Evolutionary conservation across 306 rosid genomes (phyloP).

Genomic region (Carpinus viminea): DNA sequence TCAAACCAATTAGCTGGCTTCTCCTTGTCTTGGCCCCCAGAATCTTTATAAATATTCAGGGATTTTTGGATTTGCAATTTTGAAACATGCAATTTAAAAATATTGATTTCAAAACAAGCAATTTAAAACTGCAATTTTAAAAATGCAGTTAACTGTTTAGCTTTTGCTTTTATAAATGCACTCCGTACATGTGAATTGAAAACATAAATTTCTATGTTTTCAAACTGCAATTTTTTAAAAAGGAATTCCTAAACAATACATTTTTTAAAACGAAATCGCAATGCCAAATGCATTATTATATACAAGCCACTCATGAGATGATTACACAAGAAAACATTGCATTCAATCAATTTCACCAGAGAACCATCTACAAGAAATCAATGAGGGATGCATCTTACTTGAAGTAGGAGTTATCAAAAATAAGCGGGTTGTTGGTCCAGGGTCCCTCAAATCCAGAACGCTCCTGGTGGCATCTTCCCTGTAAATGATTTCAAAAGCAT

Average conservation of each 20-base stretch:
- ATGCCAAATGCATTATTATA: not conserved
- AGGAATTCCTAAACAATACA: no score
- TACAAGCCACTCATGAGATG: not conserved
- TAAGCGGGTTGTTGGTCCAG: slow-evolving; percentile 61
- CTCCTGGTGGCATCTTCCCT: slow-evolving; percentile 69
- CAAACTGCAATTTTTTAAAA: no score
- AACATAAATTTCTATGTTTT: no score
- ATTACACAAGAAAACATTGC: not conserved
- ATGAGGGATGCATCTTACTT: slow-evolving; percentile 26
- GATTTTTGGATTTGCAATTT: no score
- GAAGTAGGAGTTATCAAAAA: slow-evolving; percentile 67
- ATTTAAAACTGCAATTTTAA: no score
- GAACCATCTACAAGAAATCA: slow-evolving; percentile 10
- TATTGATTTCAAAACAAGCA: no score
- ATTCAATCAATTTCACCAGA: not conserved
- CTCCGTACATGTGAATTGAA: no score
- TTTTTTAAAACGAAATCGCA: no score
- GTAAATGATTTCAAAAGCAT: slow-evolving; percentile 1
- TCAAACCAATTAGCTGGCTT: not conserved
- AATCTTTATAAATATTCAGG: not conserved
- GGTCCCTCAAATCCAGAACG: slow-evolving; percentile 76
- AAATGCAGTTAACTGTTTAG: no score
- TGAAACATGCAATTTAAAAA: no score
- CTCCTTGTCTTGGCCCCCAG: not conserved
- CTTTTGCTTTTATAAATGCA: no score